Percentiles rank a stretch among this genome's conserved stretches.
phyloP scores from a whole-genome alignment of 2,329 filamentous ascomycete species.

The Colletotrichum higginsianum region DNA sequence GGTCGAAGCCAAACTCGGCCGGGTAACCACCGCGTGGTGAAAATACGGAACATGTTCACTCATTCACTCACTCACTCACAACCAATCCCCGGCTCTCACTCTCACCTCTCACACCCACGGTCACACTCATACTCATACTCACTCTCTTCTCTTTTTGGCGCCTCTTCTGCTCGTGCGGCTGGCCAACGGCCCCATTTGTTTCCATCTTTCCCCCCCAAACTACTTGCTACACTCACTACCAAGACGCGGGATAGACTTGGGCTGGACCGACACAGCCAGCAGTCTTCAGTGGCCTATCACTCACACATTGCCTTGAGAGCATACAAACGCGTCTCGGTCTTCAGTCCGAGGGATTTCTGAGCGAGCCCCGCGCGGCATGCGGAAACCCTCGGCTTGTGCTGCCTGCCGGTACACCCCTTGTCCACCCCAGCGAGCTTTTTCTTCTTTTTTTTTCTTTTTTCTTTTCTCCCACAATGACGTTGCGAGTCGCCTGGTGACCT shows the following conservation, averaged over 20 bases:
- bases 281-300: too few species aligned
- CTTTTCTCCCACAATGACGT: neutral
- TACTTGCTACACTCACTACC: neutral
- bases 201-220: neutral
- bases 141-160: constrained; percentile 1
- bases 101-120: too few species aligned
- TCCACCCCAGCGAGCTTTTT: constrained; percentile 3
- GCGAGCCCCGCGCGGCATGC: constrained; percentile 29
- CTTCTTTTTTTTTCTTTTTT: constrained; percentile 3
- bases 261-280: too few species aligned
- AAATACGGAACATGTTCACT: neutral
- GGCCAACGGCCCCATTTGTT: constrained; percentile 11
- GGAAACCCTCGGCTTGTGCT: constrained; percentile 44
- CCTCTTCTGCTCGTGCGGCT: neutral
- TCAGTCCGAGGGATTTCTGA: constrained; percentile 27
- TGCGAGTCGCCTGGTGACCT: constrained; percentile 16
- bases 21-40: constrained; percentile 32
- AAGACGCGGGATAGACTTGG: neutral
- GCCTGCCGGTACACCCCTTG: constrained; percentile 40
- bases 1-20: constrained; percentile 21
- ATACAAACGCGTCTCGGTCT: constrained; percentile 19
- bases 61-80: constrained; percentile 6
- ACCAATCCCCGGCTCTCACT: neutral
- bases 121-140: neutral
- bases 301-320: neutral